phyloP scores from a whole-genome alignment of 2,329 filamentous ascomycete genomes.

The Sarocladium brachiariae region DNA sequence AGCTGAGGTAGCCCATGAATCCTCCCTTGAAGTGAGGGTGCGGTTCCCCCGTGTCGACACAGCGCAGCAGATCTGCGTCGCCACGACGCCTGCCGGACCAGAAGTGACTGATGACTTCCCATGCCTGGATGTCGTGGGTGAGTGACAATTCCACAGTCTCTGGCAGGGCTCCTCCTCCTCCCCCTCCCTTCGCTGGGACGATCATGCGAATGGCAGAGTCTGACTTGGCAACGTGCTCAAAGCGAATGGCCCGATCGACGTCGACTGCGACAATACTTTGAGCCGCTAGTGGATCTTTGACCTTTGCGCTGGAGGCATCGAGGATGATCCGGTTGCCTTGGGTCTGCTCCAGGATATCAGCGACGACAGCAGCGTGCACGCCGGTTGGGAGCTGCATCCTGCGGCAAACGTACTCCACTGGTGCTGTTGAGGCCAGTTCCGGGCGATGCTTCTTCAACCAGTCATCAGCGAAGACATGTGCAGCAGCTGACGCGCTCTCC shows the following conservation, averaged over 20 bases:
- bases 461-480: slow-evolving; percentile 2
- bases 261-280: slow-evolving; percentile 70
- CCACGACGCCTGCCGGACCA: not conserved
- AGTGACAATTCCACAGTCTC: not conserved
- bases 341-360: slow-evolving; percentile 39
- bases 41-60: not conserved
- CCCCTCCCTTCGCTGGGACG: not conserved
- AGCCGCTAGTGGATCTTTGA: slow-evolving; percentile 35
- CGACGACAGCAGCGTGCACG: slow-evolving; percentile 46
- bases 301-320: slow-evolving; percentile 51
- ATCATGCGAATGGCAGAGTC: not conserved
- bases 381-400: slow-evolving; percentile 37
- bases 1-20: slow-evolving; percentile 15
- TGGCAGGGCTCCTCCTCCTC: not conserved
- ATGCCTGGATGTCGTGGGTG: not conserved
- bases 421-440: slow-evolving; percentile 20
- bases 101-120: slow-evolving; percentile 5
- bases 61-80: not conserved
- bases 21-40: slow-evolving; percentile 12
- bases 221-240: slow-evolving; percentile 47
- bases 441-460: slow-evolving; percentile 8
- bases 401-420: slow-evolving; percentile 30
- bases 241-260: slow-evolving; percentile 45
- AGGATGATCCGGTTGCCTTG: slow-evolving; percentile 46
- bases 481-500: not conserved